Evolutionary conservation across 306 rosid genomes (phyloP), one percentile per base, ranked within the genome.

Genomic region (Phaseolus lunatus): DNA sequence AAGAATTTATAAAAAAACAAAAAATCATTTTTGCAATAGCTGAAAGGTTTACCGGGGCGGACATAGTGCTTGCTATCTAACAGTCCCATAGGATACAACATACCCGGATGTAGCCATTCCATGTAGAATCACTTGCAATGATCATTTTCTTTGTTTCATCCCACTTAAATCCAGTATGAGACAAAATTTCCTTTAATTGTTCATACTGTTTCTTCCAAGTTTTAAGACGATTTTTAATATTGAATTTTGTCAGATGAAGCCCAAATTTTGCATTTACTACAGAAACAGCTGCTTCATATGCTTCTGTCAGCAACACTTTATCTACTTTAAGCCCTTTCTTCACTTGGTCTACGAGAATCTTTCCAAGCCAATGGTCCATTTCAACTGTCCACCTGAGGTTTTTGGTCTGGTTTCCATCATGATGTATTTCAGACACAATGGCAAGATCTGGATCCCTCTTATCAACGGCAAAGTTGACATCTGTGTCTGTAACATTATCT

Each of bases 361-460:
- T 84, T 43, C 86, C 89, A 77, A 84, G 88, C 82, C 84, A 88
- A 75, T 65, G 43, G 67, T 88, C 92, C 92, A 88, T 88, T 81
- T 86, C 82, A 59, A 68, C 77, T 64, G 92, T 86, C 92, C 89
- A 88, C 81, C 84, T 81, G 54, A 84, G 67, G 3, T 15, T 82
- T 82, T 84, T 86, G 45, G 73, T 59, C 72, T 81, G 86, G 78
- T 45, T 83, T 58, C 85, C 88, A 65, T 67, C 84, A 73, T 74
- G 77, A 49, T 76, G 84, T 59, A 72, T 66, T 49, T 82, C 88
- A 69, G 86, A 84, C 39, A 77, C 76, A 70, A 56, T 49, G 49
- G 63, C n/a, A 57, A 66, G 68, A 50, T 79, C 89, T 37, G 29
- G 73, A 61, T 81, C 84, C 78, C 61, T 80, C 63, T 84, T 82